A percentile compares a stretch with the other conserved stretches of the same genome.
These are phyloP conservation scores for Bocquillonia castaneifolia DNA, from an alignment of 441 rosid genomes.

Conservation along the genomic window DNA sequence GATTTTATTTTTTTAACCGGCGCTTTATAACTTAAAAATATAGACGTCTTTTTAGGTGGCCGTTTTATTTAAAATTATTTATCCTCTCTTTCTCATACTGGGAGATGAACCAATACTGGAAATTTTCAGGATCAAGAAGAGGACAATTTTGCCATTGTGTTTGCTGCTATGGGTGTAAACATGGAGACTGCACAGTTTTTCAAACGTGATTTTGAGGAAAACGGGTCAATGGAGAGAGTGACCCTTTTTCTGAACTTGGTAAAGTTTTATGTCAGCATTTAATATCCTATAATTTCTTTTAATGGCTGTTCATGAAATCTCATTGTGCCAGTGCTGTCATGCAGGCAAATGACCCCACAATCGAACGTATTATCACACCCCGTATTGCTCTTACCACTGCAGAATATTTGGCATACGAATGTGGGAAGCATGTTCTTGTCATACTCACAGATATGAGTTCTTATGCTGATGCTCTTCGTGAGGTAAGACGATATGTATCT, in stretches of 20 bases:
- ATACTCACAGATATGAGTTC: slow-evolving; percentile 80
- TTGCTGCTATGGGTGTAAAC: slow-evolving; percentile 99
- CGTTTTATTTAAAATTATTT: not conserved
- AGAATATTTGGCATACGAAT: slow-evolving; percentile 67
- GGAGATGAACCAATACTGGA: slow-evolving; percentile 7
- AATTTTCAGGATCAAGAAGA: slow-evolving; percentile 67
- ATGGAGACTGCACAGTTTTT: slow-evolving; percentile 99
- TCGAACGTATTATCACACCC: slow-evolving; percentile 27
- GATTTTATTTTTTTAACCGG: not conserved
- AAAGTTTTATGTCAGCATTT: slow-evolving; percentile 15
- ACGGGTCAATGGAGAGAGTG: slow-evolving; percentile 98
- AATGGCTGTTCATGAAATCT: slow-evolving; percentile 14
- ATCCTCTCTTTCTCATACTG: not conserved
- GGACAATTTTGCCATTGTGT: slow-evolving; percentile 94
- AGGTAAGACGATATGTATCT: slow-evolving; percentile 47
- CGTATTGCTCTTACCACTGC: slow-evolving; percentile 25
- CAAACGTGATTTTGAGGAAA: slow-evolving; percentile 98
- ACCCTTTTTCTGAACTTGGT: slow-evolving; percentile 94
- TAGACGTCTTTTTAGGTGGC: not conserved
- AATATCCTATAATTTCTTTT: not conserved
- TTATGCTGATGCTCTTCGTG: slow-evolving; percentile 99
- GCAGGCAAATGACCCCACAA: slow-evolving; percentile 99
- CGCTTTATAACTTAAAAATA: not conserved
- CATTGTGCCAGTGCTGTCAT: slow-evolving; percentile 13
- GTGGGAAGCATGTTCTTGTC: slow-evolving; percentile 92